Evolutionary conservation across 73 alveolate genomes (phyloP).

Genomic region (Tetrahymena thermophila): DNA sequence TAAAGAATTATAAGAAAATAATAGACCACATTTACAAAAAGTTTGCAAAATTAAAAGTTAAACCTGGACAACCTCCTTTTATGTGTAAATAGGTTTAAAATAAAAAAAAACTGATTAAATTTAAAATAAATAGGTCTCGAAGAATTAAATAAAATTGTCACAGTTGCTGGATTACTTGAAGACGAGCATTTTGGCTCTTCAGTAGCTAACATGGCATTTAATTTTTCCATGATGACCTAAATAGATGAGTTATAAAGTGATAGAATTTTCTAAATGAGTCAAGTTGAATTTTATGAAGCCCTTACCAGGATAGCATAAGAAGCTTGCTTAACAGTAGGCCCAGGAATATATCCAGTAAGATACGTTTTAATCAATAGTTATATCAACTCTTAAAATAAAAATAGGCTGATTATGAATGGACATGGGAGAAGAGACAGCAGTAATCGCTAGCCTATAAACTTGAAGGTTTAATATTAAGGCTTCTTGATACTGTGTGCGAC

Average conservation of each 20-base stretch:
- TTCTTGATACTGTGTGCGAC: not conserved
- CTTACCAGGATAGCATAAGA: not conserved
- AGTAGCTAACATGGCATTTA: not conserved
- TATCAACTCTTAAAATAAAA: not conserved
- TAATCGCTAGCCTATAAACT: not conserved
- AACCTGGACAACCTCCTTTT: slow-evolving; percentile 64
- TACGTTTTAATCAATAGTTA: not conserved
- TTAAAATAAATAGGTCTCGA: not conserved
- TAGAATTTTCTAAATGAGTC: not conserved
- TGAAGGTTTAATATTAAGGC: not conserved
- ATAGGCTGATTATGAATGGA: not conserved
- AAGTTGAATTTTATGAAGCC: not conserved
- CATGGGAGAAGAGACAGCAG: not conserved
- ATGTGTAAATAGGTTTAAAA: slow-evolving; percentile 30
- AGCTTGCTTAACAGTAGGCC: not conserved
- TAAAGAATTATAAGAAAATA: slow-evolving; percentile 33
- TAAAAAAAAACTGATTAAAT: not conserved
- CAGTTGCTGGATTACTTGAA: not conserved
- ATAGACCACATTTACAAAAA: slow-evolving; percentile 48
- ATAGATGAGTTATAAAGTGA: not conserved
- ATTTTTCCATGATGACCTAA: not conserved
- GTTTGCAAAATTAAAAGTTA: slow-evolving; percentile 48
- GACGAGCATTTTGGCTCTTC: not conserved
- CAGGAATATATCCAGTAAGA: not conserved
- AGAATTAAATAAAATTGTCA: not conserved